Evolutionary conservation across 352 stramenopile species (phyloP).

Genomic region (Paralagenidium karlingii): DNA sequence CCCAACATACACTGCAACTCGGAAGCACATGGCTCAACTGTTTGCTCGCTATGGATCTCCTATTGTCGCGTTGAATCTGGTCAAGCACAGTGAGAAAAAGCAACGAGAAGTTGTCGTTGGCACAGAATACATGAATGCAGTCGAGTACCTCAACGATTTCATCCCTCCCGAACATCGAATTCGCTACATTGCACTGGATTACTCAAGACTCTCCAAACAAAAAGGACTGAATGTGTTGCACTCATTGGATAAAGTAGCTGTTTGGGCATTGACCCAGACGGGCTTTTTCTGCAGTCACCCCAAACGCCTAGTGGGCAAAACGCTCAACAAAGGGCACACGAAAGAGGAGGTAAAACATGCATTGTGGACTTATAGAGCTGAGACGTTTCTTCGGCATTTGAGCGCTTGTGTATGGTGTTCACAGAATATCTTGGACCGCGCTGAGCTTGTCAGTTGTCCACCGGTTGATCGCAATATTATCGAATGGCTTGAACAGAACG

Average conservation of each 20-base stretch:
- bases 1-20: slow-evolving; percentile 91
- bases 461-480: slow-evolving; percentile 72
- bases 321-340: slow-evolving; percentile 40
- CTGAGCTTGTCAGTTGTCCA: too few species aligned
- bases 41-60: slow-evolving; percentile 94
- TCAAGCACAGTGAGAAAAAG: slow-evolving; percentile 96
- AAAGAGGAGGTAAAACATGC: too few species aligned
- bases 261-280: slow-evolving; percentile 94
- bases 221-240: slow-evolving; percentile 90
- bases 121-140: slow-evolving; percentile 94
- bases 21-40: slow-evolving; percentile 90
- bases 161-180: slow-evolving; percentile 88
- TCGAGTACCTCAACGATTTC: slow-evolving; percentile 97
- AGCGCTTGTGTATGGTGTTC: too few species aligned
- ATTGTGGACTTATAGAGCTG: background rate
- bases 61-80: slow-evolving; percentile 96
- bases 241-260: slow-evolving; percentile 90
- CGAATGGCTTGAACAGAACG: slow-evolving; percentile 92
- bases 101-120: slow-evolving; percentile 96
- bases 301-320: slow-evolving; percentile 56
- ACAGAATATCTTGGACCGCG: background rate
- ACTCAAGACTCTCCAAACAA: slow-evolving; percentile 90
- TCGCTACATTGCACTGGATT: slow-evolving; percentile 95
- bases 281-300: slow-evolving; percentile 94
- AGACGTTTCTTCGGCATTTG: too few species aligned